Conservation (phyloP, 2,329 filamentous ascomycete genomes). For the Bisporella sp. region DNA sequence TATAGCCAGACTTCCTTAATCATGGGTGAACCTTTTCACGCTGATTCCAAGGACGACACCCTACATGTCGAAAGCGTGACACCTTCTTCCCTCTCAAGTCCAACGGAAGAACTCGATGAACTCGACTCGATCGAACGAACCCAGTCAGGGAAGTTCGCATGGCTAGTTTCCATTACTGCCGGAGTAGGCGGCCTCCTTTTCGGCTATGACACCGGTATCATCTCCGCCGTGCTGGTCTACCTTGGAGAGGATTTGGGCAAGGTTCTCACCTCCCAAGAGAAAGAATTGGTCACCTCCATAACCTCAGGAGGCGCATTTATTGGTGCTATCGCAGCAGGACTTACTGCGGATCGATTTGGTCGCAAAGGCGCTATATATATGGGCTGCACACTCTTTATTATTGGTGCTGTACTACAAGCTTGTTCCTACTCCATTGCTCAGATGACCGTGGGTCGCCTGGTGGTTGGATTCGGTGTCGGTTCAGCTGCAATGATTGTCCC, state of each 20-base stretch:
- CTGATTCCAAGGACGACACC: constrained; percentile 4
- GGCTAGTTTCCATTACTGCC: constrained; percentile 53
- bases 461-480: constrained; percentile 65
- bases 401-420: constrained; percentile 62
- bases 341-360: constrained; percentile 50
- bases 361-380: constrained; percentile 58
- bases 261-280: constrained; percentile 34
- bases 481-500: constrained; percentile 60
- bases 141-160: constrained; percentile 41
- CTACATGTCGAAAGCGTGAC: constrained; percentile 12
- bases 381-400: constrained; percentile 58
- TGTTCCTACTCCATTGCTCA: constrained; percentile 52
- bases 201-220: constrained; percentile 43
- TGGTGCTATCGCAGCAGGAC: constrained; percentile 56
- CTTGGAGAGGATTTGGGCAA: constrained; percentile 33
- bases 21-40: neutral
- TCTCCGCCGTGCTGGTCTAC: constrained; percentile 37
- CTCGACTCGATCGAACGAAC: constrained; percentile 31
- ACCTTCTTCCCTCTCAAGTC: neutral
- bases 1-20: constrained; percentile 1
- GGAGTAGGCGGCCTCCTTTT: constrained; percentile 60
- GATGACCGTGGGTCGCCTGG: constrained; percentile 61
- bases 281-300: constrained; percentile 45
- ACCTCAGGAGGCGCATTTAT: constrained; percentile 46
- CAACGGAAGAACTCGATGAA: constrained; percentile 10